phyloP scores from a whole-genome alignment of 2,329 filamentous ascomycete genomes.

The Diaporthe citriasiana region DNA sequence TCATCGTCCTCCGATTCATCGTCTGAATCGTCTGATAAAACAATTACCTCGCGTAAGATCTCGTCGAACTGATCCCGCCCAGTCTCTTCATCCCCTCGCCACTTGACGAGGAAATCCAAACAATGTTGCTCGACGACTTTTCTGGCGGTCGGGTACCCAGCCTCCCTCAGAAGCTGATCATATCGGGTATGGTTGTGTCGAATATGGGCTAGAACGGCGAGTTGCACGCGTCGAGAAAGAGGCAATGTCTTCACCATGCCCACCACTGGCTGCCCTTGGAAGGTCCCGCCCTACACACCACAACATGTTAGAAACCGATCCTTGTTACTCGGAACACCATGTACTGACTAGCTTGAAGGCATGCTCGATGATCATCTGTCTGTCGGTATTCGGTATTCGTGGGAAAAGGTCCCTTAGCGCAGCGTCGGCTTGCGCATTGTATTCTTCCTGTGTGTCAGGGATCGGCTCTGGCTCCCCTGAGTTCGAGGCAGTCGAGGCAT shows the following conservation, averaged over 20 bases:
- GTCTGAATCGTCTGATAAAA: conserved; percentile 70
- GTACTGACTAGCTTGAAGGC: conserved; percentile 70
- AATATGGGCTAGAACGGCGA: conserved; percentile 76
- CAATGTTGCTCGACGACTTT: conserved; percentile 73
- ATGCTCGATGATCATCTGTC: conserved; percentile 72
- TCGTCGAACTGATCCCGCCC: conserved; percentile 77
- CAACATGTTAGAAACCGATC: conserved; percentile 28
- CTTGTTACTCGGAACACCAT: conserved; percentile 48
- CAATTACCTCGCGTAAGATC: conserved; percentile 75
- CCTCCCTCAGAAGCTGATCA: conserved; percentile 71
- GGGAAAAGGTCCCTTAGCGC: conserved; percentile 75
- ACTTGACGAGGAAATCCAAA: conserved; percentile 77
- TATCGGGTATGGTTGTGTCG: conserved; percentile 77
- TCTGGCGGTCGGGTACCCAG: conserved; percentile 70
- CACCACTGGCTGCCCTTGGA: conserved; percentile 69
- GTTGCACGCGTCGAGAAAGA: conserved; percentile 73
- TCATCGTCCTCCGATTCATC: conserved; percentile 55
- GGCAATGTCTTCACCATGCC: conserved; percentile 69
- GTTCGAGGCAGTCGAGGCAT: conserved; percentile 45
- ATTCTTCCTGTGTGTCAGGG: conserved; percentile 70
- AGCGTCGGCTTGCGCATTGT: conserved; percentile 73
- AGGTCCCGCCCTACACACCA: conserved; percentile 59
- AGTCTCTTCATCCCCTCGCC: conserved; percentile 79
- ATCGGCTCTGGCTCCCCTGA: conserved; percentile 68
- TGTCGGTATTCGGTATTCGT: conserved; percentile 75